Percentiles rank a stretch among this genome's conserved stretches.
These are phyloP conservation scores for Helotiales sp. DNA, from an alignment of 2,329 filamentous ascomycete genomes.

Conservation along the genomic window DNA sequence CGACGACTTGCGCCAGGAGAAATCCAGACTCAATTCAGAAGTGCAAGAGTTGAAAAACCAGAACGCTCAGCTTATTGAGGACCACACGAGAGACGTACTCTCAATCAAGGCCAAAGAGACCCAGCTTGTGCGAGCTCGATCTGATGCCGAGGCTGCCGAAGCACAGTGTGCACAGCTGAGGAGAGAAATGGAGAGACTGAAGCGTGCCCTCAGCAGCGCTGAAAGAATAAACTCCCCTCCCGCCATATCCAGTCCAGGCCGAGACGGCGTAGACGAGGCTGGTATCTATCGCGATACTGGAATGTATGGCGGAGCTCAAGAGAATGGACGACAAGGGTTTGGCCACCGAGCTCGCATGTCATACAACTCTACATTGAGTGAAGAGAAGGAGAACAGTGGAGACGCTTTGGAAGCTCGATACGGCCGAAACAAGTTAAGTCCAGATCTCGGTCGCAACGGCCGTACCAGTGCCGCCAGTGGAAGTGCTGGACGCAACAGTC, in stretches of 20 bases:
- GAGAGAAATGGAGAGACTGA: constrained; percentile 88
- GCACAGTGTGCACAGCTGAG: constrained; percentile 80
- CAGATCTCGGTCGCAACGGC: constrained; percentile 33
- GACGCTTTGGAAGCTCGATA: constrained; percentile 28
- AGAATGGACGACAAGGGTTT: constrained; percentile 26
- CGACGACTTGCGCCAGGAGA: constrained; percentile 81
- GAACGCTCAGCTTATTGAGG: constrained; percentile 94
- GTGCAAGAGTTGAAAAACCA: constrained; percentile 95
- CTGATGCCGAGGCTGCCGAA: constrained; percentile 86
- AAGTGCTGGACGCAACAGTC: constrained; percentile 34
- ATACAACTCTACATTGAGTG: constrained; percentile 64
- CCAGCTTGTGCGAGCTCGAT: constrained; percentile 86
- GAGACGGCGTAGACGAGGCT: constrained; percentile 56
- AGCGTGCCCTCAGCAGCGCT: constrained; percentile 74
- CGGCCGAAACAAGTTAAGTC: constrained; percentile 34
- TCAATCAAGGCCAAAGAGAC: constrained; percentile 99
- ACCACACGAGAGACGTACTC: constrained; percentile 91
- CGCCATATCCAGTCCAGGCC: constrained; percentile 39
- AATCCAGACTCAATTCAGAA: constrained; percentile 78
- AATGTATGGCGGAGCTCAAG: constrained; percentile 30
- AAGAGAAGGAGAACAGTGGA: constrained; percentile 76
- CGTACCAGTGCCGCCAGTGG: constrained; percentile 33
- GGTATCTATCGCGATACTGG: constrained; percentile 57
- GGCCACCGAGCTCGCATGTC: constrained; percentile 44
- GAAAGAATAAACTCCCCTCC: constrained; percentile 47